A percentile compares a stretch with the other conserved stretches of the same genome.
Conservation (phyloP, 257 asterid genomes). For the Vinca minor region DNA sequence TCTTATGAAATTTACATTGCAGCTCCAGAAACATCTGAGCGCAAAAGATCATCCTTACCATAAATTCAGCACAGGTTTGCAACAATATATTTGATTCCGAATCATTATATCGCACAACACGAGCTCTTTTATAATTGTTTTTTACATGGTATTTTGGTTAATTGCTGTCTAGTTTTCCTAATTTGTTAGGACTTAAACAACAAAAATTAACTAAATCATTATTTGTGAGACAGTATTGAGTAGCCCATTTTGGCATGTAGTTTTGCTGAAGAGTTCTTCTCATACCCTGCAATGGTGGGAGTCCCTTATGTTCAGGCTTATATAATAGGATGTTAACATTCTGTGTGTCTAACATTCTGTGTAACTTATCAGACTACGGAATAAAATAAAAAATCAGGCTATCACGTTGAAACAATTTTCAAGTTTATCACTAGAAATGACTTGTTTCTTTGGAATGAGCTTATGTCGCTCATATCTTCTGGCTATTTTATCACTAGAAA, state of each 20-base stretch:
- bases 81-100: constrained; percentile 4
- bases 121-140: not conserved
- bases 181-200: not conserved
- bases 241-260: not conserved
- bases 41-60: constrained; percentile 74
- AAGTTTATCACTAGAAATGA: constrained; percentile 2
- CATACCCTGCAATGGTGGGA: not conserved
- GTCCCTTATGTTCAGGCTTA: not conserved
- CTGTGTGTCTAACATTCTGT: not conserved
- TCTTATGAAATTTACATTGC: constrained; percentile 22
- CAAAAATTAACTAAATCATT: not conserved
- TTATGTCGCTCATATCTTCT: not conserved
- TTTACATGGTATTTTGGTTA: not conserved
- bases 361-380: not conserved
- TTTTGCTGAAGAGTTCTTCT: not conserved
- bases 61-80: constrained; percentile 94
- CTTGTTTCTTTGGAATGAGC: constrained; percentile 1
- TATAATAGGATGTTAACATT: not conserved
- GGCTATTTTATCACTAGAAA: not conserved
- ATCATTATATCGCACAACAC: constrained; percentile 1
- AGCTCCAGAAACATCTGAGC: constrained; percentile 92
- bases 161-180: not conserved
- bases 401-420: not conserved
- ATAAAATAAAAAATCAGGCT: not conserved
- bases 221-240: not conserved